Evolutionary conservation across 805 yeast species (phyloP), one percentile per base, ranked within the genome.

Genomic region (Saturnispora diversa): DNA sequence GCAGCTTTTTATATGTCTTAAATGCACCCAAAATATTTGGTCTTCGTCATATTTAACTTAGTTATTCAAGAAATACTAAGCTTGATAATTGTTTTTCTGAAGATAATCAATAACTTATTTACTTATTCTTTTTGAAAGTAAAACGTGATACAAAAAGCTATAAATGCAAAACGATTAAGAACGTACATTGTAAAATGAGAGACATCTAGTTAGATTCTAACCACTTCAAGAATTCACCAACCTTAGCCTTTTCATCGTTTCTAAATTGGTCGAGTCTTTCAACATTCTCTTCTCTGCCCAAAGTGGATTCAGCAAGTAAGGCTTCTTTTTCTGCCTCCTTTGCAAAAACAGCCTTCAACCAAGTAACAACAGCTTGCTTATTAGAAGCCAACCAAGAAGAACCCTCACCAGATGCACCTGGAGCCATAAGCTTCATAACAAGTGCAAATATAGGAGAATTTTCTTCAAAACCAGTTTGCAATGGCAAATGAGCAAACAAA

Each of bases 381-480:
- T 72, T 65, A n/a, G 49, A 42, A 31, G 76, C 59, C 31, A 82
- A 73, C 20, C 73, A 58, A 32, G 70, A 69, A 59, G 80, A 72
- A 50, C 75, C 73, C 43, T 71, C 61, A 56, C 76, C 79, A 17
- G 48, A 37, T n/a, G 42, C 34, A 28, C 42, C 42, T 16, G 37
- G 38, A 6, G 38, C 37, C 69, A 82, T 84, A 51, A 90, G 70
- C 54, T 74, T 72, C 57, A 83, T 67, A 42, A 92, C 70, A 49
- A 88, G 68, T 53, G 82, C 77, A 63, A 86, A 83, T 48, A 92
- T 81, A 40, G 97, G 97, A 23, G 79, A 75, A 65, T 92, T 86
- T 65, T 92, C 98, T 66, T 90, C 97, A 48, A 73, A 81, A 2
- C 88, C 97, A 40, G 87, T 77, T 56, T 78, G 75, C 56, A 92